Percentiles rank a stretch among this genome's conserved stretches.
phyloP scores from a whole-genome alignment of 2,329 filamentous ascomycete genomes.

The Penicillium vulpinum region DNA sequence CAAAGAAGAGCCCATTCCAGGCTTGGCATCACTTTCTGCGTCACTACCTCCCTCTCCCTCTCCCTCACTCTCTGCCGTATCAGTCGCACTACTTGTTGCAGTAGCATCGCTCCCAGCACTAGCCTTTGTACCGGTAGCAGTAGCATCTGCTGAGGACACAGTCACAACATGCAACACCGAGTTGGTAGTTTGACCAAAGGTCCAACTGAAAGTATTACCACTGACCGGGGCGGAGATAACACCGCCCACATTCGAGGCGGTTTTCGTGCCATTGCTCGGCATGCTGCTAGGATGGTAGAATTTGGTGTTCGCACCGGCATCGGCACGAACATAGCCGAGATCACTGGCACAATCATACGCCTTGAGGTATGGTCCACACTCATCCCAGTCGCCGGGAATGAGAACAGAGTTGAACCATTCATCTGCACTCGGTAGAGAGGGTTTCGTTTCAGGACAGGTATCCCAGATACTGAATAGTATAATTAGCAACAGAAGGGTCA shows the following conservation, averaged over 20 bases:
- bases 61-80: slow-evolving; percentile 3
- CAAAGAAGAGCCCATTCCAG: background rate
- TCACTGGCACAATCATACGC: slow-evolving; percentile 16
- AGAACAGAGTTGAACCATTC: background rate
- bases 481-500: background rate
- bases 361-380: slow-evolving; percentile 14
- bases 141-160: slow-evolving; percentile 6
- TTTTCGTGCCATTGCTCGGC: slow-evolving; percentile 18
- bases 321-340: slow-evolving; percentile 11
- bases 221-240: slow-evolving; percentile 16
- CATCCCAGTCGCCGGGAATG: slow-evolving; percentile 8
- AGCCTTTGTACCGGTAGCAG: background rate
- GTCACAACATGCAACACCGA: slow-evolving; percentile 5
- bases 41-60: no score
- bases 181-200: background rate
- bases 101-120: background rate
- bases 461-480: slow-evolving; percentile 10
- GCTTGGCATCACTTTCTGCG: slow-evolving; percentile 2
- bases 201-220: slow-evolving; percentile 19
- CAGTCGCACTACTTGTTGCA: background rate
- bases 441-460: slow-evolving; percentile 17
- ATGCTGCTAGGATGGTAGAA: slow-evolving; percentile 14
- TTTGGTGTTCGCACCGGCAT: slow-evolving; percentile 7
- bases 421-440: slow-evolving; percentile 10
- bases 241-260: slow-evolving; percentile 11